Evolutionary conservation across 495 filamentous ascomycete species (phyloP).

Genomic region (Xylaria curta): DNA sequence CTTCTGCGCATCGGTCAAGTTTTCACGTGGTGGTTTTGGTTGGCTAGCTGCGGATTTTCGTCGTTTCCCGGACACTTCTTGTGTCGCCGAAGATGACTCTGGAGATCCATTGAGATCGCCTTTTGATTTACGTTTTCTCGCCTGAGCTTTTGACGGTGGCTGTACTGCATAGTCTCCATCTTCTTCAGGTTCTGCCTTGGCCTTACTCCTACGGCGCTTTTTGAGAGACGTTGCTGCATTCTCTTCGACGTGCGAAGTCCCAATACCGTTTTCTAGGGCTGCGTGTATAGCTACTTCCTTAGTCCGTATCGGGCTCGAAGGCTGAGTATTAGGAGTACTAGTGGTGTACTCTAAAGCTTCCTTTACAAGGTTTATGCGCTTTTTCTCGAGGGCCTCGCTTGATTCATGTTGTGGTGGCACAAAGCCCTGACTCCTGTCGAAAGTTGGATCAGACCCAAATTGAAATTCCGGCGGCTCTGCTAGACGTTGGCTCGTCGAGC

Average conservation of each 20-base stretch:
- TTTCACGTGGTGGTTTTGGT: constrained; percentile 67
- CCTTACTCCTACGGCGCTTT: constrained; percentile 58
- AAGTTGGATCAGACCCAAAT: constrained; percentile 71
- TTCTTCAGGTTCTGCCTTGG: constrained; percentile 36
- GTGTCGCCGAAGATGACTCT: constrained; percentile 33
- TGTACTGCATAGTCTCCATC: constrained; percentile 31
- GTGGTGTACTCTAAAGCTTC: constrained; percentile 55
- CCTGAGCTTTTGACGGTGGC: constrained; percentile 26
- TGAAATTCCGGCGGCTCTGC: constrained; percentile 49
- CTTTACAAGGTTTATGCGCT: constrained; percentile 59
- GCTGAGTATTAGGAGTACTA: constrained; percentile 63
- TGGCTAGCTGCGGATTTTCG: constrained; percentile 35
- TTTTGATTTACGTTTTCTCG: constrained; percentile 47
- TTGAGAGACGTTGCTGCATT: constrained; percentile 49
- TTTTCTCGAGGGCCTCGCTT: constrained; percentile 59
- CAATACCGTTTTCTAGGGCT: constrained; percentile 28
- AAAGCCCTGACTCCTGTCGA: constrained; percentile 62
- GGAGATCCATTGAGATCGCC: constrained; percentile 35
- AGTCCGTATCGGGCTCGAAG: constrained; percentile 59
- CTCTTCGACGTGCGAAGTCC: constrained; percentile 42
- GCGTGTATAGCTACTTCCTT: constrained; percentile 43
- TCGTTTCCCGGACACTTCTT: constrained; percentile 38
- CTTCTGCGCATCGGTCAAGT: constrained; percentile 84
- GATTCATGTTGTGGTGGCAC: constrained; percentile 61
- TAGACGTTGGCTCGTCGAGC: constrained; percentile 26